Conservation (phyloP, 306 rosid genomes). For the Alnus rubra region DNA sequence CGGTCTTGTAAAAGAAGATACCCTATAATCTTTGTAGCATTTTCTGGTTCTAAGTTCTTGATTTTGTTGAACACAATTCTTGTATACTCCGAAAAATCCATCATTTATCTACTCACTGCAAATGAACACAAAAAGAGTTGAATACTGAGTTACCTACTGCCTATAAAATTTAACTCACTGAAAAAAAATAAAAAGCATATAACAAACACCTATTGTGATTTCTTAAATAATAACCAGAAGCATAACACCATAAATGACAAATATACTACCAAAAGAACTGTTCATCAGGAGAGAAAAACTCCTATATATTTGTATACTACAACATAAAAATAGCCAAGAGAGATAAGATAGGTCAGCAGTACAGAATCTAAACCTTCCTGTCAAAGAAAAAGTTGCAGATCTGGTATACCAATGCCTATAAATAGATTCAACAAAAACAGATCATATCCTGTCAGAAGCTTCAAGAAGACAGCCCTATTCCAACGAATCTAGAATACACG, state of each 20-base stretch:
- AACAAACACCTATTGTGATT: background rate
- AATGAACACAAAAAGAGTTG: constrained; percentile 8
- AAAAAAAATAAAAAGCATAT: no score
- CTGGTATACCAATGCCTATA: background rate
- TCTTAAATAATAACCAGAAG: background rate
- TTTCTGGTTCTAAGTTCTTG: constrained; percentile 60
- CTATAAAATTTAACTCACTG: background rate
- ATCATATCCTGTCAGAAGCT: constrained; percentile 6
- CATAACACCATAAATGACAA: background rate
- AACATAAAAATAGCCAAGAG: background rate
- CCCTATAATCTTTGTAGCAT: constrained; percentile 54
- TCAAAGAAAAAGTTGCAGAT: constrained; percentile 3
- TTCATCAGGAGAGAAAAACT: background rate
- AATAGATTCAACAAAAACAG: background rate
- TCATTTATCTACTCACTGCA: constrained; percentile 42
- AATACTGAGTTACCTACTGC: background rate
- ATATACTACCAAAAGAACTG: background rate
- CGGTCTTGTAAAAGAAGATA: constrained; percentile 57
- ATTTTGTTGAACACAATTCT: constrained; percentile 48
- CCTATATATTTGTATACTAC: background rate
- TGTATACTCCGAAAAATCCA: constrained; percentile 68
- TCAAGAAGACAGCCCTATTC: constrained; percentile 1
- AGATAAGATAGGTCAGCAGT: background rate
- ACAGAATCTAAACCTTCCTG: background rate
- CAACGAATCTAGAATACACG: background rate